Conservation (phyloP, 495 filamentous ascomycete species). For the Xylaria bambusicola region DNA sequence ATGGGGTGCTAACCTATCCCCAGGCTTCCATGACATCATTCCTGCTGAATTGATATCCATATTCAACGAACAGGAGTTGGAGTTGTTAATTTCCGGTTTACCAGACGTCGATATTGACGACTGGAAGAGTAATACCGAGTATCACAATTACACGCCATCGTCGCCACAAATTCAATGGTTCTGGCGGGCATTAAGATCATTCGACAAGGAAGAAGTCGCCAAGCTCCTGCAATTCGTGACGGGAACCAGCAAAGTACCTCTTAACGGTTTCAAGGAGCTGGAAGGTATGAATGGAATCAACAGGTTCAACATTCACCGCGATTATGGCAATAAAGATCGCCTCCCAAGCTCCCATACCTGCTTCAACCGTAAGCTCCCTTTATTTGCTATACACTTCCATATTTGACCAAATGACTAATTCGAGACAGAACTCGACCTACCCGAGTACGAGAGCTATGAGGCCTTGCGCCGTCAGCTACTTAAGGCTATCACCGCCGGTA, state of each 20-base stretch:
- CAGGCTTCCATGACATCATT: conserved; percentile 97
- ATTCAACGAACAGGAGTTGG: conserved; percentile 98
- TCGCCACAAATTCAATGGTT: conserved; percentile 99
- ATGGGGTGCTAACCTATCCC: conserved; percentile 24
- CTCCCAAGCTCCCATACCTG: conserved; percentile 96
- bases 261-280: conserved; percentile 98
- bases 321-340: conserved; percentile 96
- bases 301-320: conserved; percentile 97
- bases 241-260: conserved; percentile 95
- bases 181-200: conserved; percentile 97
- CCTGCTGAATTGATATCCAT: conserved; percentile 92
- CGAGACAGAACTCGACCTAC: conserved; percentile 86
- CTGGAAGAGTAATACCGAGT: conserved; percentile 98
- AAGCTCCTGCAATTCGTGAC: conserved; percentile 98
- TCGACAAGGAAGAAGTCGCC: conserved; percentile 97
- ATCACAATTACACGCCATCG: conserved; percentile 94
- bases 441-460: conserved; percentile 98
- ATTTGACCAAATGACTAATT: conserved; percentile 36
- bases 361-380: conserved; percentile 90
- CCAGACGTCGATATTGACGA: conserved; percentile 98
- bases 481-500: conserved; percentile 92
- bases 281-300: conserved; percentile 99
- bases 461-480: conserved; percentile 81
- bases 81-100: conserved; percentile 93
- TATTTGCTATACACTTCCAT: conserved; percentile 1